Evolutionary conservation across 441 rosid species (phyloP), one percentile per base, ranked within the genome.

Genomic region (Biscutella laevigata): DNA sequence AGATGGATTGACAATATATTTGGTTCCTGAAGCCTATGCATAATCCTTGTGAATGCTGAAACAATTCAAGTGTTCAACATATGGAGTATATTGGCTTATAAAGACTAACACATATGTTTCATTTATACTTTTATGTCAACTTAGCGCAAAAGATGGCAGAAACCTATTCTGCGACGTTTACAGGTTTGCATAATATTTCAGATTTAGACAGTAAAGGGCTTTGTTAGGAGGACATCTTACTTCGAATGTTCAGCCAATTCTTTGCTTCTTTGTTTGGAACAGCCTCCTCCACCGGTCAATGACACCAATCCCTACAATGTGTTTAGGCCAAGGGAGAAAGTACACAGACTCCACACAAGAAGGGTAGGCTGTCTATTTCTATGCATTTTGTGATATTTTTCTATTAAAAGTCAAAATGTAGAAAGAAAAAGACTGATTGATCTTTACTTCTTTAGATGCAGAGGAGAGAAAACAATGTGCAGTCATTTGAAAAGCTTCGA

Each of bases 281-380:
- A 92, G 98, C 98, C 98, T 29, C 98, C 98, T 37, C 94, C 96
- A 5, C 96, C 96, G 6, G 89, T 85, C 30, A 91, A 83, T 69
- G 98, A 91, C 62, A 84, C 92, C 72, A 91, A 87, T 58, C 96
- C 98, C 2, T 92, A 88, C 69, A 92, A 92, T 71, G 96, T 92
- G 66, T 92, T 92, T 68, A 76, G 98, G 70, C 95, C 94, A 21
- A 79, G 95, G 68, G 95, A 92, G 74, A 92, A 88, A 79, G 82
- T 84, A 64, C 96, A 92, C 61, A 82, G 89, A 74, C 98, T 88
- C 50, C 95, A 88, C 66, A 84, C 96, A 21, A 68, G 98, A 80
- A 80, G 89, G 77, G 97, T 90, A 79, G 6, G 77, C 41, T 57
- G 9, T 33, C 36, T 12, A 20, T 4, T 30, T 19, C n/a, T 30